These are phyloP conservation scores for Staphylotrichum tortipilum DNA, from an alignment of 495 filamentous ascomycete genomes.

Conservation along the genomic window DNA sequence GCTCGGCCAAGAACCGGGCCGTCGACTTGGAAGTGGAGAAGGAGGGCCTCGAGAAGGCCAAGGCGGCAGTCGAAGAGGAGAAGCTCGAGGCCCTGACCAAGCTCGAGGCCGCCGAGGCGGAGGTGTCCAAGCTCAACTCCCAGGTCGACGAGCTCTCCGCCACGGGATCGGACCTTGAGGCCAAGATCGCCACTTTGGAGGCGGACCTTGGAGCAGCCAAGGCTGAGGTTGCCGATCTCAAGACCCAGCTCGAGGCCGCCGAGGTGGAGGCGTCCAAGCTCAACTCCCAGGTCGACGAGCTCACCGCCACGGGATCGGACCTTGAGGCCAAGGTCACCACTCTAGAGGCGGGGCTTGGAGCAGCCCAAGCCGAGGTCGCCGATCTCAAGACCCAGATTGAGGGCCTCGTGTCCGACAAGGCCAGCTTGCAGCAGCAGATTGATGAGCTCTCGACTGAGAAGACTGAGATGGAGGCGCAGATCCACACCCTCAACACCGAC, in stretches of 20 bases:
- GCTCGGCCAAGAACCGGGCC: slow-evolving; percentile 14
- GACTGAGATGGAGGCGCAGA: slow-evolving; percentile 12
- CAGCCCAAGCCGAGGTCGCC: slow-evolving; percentile 12
- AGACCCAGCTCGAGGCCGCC: slow-evolving; percentile 18
- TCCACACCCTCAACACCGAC: slow-evolving; percentile 24
- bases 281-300: slow-evolving; percentile 12
- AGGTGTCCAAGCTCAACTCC: slow-evolving; percentile 17
- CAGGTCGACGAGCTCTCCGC: slow-evolving; percentile 19
- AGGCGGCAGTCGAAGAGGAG: slow-evolving; percentile 24
- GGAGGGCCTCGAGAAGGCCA: slow-evolving; percentile 24
- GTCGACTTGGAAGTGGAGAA: slow-evolving; percentile 34
- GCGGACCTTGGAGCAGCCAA: slow-evolving; percentile 20
- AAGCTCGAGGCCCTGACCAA: slow-evolving; percentile 24
- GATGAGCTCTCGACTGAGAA: slow-evolving; percentile 14
- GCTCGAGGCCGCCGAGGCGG: slow-evolving; percentile 17
- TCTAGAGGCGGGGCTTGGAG: slow-evolving; percentile 16
- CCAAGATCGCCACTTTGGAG: slow-evolving; percentile 17
- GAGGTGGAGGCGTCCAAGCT: slow-evolving; percentile 19
- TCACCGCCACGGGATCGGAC: slow-evolving; percentile 16
- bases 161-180: slow-evolving; percentile 11
- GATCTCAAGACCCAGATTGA: slow-evolving; percentile 23
- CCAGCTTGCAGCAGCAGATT: slow-evolving; percentile 27
- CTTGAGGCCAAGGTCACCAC: slow-evolving; percentile 14
- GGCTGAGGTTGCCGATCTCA: slow-evolving; percentile 28
- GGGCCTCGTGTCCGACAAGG: slow-evolving; percentile 29